Evolutionary conservation across 805 yeast species (phyloP), one percentile per base, ranked within the genome.

Genomic region (Saccharomycopsis oosterbeekiorum): DNA sequence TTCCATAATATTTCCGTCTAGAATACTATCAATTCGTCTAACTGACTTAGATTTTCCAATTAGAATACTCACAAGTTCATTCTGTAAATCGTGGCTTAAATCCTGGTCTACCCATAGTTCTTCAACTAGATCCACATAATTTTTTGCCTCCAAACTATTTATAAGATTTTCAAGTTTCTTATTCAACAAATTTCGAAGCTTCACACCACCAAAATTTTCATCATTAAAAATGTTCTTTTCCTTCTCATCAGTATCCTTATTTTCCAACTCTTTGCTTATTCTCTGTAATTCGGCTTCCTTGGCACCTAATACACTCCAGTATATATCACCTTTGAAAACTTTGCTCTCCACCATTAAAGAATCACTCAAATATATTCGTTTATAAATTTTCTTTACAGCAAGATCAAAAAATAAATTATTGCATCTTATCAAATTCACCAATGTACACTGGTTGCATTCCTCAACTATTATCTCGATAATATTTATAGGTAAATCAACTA

Each of bases 21-120:
- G 54, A 8, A 60, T 39, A 19, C 43, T 60, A 10, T 50, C 37
- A 2, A 60, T 37, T 21, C 34, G 17, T 54, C 17, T 42, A 11
- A 60, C 21, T 21, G 54, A 42, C 17, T 4, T 10, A 1, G 55
- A 36, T 10, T 55, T 55, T 34, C 17, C 34, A 19, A 26, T 53
- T 10, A 58, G 19, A 2, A 34, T 39, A 34, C 14, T 3, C n/a
- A 53, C 47, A 21, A 61, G 34, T 3, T 51, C 42, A 15, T 47
- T 34, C 47, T 61, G 61, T 10, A 53, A 24, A n/a, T 56, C 53
- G 19, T 36, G 21, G 14, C 37, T 26, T 19, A 61, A 43, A 29
- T 61, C 63, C 34, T 55, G 61, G 40, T 61, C 63, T n/a, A 61
- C 12, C 61, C 63, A 61, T 17, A 61, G 21, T 59, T 61, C 63